Conservation (phyloP, 139 green algal genomes). For the Chlorella sp. region DNA sequence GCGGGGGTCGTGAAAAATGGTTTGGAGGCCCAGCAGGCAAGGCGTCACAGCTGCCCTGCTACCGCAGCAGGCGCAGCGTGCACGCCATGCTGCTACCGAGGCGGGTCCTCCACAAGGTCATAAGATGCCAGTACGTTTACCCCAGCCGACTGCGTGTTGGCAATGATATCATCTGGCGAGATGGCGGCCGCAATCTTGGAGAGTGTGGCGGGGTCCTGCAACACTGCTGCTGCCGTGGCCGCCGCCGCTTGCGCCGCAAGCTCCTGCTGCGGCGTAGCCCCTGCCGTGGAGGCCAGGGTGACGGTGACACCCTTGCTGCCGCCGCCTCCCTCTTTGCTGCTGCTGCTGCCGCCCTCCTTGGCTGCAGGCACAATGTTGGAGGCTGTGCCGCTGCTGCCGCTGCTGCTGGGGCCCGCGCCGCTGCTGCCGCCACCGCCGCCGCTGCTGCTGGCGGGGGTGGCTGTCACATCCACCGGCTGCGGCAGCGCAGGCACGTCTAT, state of each 20-base stretch:
- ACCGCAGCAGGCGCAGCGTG: too few relatives aligned
- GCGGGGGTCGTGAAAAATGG: too few relatives aligned
- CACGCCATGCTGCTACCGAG: not conserved
- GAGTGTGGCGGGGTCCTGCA: conserved; percentile 8
- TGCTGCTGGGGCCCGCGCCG: conserved; percentile 2
- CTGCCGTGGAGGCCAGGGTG: not conserved
- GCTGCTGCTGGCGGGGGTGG: not conserved
- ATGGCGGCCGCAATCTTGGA: conserved; percentile 21
- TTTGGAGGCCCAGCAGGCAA: too few relatives aligned
- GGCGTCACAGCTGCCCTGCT: too few relatives aligned
- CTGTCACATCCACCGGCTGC: conserved; percentile 42
- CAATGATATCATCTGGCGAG: conserved; percentile 15
- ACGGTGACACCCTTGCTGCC: not conserved
- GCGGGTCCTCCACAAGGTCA: not conserved
- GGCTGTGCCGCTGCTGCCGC: not conserved
- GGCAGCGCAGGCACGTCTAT: conserved; percentile 42
- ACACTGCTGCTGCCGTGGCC: not conserved
- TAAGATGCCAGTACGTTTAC: conserved; percentile 18
- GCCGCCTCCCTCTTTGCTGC: not conserved
- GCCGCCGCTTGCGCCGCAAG: conserved; percentile 1
- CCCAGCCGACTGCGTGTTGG: conserved; percentile 5
- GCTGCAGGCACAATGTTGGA: conserved; percentile 23
- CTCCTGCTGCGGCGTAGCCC: conserved; percentile 2
- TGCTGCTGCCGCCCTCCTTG: not conserved
- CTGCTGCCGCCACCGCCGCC: not conserved